These are phyloP conservation scores for Heliamphora exappendiculata DNA, from an alignment of 148 eudicot species.

Conservation along the genomic window DNA sequence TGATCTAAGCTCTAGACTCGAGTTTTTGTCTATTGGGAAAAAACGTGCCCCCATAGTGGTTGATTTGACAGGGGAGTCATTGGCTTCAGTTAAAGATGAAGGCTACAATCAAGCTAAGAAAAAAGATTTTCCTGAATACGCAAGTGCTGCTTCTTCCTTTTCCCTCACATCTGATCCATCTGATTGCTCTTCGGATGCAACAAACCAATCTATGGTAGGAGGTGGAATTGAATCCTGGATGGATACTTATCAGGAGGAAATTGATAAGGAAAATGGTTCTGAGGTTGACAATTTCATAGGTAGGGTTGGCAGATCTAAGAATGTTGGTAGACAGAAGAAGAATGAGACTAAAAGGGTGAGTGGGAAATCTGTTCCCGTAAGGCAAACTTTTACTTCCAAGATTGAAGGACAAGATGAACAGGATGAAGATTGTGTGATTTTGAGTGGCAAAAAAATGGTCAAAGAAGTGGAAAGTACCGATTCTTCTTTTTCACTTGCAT, in stretches of 20 bases:
- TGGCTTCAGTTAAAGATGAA: slow-evolving; percentile 19
- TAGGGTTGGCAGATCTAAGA: slow-evolving; percentile 9
- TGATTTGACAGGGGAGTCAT: slow-evolving; percentile 25
- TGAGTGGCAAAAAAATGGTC: slow-evolving; percentile 18
- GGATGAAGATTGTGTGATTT: slow-evolving; percentile 14
- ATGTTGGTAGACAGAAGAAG: slow-evolving; percentile 6
- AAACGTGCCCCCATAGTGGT: slow-evolving; percentile 32
- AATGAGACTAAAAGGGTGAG: slow-evolving; percentile 14
- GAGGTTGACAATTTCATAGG: slow-evolving; percentile 19
- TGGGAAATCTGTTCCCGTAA: slow-evolving; percentile 11
- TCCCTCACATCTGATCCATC: slow-evolving; percentile 28
- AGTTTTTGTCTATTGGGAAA: slow-evolving; percentile 73
- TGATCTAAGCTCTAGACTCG: slow-evolving; percentile 72
- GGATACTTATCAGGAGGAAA: slow-evolving; percentile 8
- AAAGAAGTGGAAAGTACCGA: slow-evolving; percentile 35
- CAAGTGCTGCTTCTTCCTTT: slow-evolving; percentile 48
- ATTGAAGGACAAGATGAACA: slow-evolving; percentile 18
- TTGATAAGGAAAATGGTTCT: slow-evolving; percentile 9
- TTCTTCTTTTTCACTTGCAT: slow-evolving; percentile 38
- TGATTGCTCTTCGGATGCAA: slow-evolving; percentile 31
- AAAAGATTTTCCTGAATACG: slow-evolving; percentile 25
- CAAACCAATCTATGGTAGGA: slow-evolving; percentile 15
- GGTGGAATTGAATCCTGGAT: slow-evolving; percentile 17
- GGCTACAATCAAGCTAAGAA: slow-evolving; percentile 14
- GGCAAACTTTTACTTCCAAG: slow-evolving; percentile 12